phyloP scores from a whole-genome alignment of 1,139 yeast species.

The Pichia sp. region DNA sequence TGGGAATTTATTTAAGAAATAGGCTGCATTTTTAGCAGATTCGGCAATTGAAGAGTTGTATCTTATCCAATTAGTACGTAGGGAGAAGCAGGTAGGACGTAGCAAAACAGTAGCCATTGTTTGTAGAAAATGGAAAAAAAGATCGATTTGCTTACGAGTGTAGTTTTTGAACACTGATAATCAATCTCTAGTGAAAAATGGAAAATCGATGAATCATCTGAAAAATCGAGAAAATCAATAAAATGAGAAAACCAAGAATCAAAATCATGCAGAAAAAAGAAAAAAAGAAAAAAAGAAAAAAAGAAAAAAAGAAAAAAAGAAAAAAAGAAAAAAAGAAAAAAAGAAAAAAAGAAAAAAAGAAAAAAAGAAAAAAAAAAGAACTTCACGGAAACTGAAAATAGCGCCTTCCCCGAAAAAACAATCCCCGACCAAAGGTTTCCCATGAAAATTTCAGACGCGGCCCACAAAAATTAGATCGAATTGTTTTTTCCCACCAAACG shows the following conservation, averaged over 20 bases:
- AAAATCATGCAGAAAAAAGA: background rate
- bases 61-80: background rate
- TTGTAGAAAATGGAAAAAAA: background rate
- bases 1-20: conserved; percentile 33
- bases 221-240: background rate
- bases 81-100: background rate
- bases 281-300: background rate
- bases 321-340: background rate
- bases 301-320: background rate
- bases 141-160: too few species aligned
- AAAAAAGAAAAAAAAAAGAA: too few species aligned
- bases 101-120: background rate
- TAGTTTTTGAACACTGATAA: too few species aligned
- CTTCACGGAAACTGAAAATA: too few species aligned
- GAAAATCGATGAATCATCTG: background rate
- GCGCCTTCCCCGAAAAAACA: background rate
- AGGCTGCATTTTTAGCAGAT: conserved; percentile 1
- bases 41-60: background rate
- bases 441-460: background rate
- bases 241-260: background rate
- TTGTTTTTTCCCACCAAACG: background rate
- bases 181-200: background rate
- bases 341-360: background rate
- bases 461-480: too few species aligned
- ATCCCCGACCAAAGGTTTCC: background rate